Percentiles rank a stretch among this genome's conserved stretches.
phyloP scores from a whole-genome alignment of 2,329 filamentous ascomycete genomes.

The Neurospora sp. region DNA sequence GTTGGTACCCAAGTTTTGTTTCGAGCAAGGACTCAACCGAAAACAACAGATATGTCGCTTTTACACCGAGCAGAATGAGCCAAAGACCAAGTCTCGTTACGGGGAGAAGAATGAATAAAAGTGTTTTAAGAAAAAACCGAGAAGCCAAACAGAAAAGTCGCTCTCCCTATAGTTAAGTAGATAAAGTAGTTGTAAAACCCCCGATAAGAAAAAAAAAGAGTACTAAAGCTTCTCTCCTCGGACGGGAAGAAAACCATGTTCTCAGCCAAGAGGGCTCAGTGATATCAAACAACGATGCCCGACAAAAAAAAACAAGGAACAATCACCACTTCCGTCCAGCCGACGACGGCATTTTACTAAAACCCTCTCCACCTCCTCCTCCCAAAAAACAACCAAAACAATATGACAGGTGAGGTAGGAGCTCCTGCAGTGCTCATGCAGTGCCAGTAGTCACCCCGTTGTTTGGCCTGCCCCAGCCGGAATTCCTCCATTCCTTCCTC shows the following conservation, averaged over 20 bases:
- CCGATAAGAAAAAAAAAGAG: neutral
- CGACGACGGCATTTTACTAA: neutral
- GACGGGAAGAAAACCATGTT: neutral
- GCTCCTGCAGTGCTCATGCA: slow-evolving; percentile 19
- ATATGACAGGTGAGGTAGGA: slow-evolving; percentile 1
- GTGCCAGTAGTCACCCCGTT: slow-evolving; percentile 40
- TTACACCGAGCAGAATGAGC: neutral
- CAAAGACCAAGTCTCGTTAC: neutral
- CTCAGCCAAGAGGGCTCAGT: neutral
- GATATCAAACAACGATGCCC: neutral
- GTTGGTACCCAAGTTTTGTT: neutral
- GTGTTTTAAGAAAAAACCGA: neutral
- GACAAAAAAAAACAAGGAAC: neutral
- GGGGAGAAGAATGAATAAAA: neutral
- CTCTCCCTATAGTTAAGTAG: neutral
- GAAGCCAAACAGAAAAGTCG: neutral
- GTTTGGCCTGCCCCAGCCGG: slow-evolving; percentile 42
- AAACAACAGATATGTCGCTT: neutral
- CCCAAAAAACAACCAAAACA: slow-evolving; percentile 1
- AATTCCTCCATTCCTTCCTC: slow-evolving; percentile 49
- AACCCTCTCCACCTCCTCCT: neutral
- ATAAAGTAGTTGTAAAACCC: neutral
- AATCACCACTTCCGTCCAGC: neutral
- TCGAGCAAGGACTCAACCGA: neutral
- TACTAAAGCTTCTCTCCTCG: neutral